Evolutionary conservation across 192 early-diverging fungal species (phyloP).

Genomic region (Cetraspora pellucida): DNA sequence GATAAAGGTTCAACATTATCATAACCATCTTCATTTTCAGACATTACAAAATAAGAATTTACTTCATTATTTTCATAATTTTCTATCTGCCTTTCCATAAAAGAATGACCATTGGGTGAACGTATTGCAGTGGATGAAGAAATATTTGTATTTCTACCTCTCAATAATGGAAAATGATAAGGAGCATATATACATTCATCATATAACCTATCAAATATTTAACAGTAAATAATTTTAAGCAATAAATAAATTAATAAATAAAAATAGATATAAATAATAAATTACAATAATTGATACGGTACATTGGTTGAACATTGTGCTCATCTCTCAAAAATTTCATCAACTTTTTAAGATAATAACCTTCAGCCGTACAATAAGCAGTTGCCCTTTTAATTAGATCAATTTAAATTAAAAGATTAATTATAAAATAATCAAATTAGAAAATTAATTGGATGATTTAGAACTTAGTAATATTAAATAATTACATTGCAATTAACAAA

Average conservation of each 20-base stretch:
- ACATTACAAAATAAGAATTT: constrained; percentile 33
- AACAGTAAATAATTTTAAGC: neutral
- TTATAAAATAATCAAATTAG: neutral
- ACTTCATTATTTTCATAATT: constrained; percentile 46
- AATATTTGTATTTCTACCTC: constrained; percentile 36
- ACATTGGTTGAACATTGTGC: constrained; percentile 53
- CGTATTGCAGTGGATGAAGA: constrained; percentile 40
- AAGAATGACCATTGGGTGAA: constrained; percentile 51
- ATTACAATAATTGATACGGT: neutral
- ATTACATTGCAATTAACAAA: neutral
- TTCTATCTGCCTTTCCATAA: constrained; percentile 56
- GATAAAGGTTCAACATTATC: constrained; percentile 10
- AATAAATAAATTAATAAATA: neutral
- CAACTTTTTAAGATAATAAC: constrained; percentile 51
- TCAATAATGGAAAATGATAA: constrained; percentile 59
- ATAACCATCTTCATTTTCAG: constrained; percentile 25
- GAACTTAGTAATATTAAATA: neutral
- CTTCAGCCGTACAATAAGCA: constrained; percentile 77
- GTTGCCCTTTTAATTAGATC: constrained; percentile 65
- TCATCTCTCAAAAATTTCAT: constrained; percentile 47
- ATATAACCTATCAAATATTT: constrained; percentile 39
- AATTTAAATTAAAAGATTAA: neutral
- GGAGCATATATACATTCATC: constrained; percentile 60
- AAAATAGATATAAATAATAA: neutral
- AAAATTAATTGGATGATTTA: too few relatives aligned